Base-by-base conservation (phyloP, 2,329 filamentous ascomycete genomes). In the Drechslerella stenobrocha region DNA sequence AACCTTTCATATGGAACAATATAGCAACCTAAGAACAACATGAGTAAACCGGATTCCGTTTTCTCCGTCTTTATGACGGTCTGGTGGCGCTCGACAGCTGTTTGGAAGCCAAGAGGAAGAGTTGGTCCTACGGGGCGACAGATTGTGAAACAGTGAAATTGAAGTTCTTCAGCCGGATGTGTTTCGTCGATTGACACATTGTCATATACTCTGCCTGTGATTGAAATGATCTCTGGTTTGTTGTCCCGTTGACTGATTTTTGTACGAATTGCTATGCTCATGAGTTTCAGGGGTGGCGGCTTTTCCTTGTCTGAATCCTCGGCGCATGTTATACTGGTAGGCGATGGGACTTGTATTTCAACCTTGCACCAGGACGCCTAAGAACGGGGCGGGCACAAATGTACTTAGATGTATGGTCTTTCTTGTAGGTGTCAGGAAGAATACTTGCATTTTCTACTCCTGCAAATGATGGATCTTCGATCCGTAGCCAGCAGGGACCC, bases 401-500 rank as follows among this genome's bases (percentile, higher is more conserved):
- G 28, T 30, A 23, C 15, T 5, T 20, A 7, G 3, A 20, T 3
- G 18, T 23, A 45, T 28, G 9, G 42, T 9, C 8, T 9, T 18
- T 32, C 2, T 23, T 7, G 1, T 3, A 11, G 8, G 15, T 42
- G n/a, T 5, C 2, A 63, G 22, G 40, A 15, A 28, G 15, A 13
- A 42, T 37, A 61, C 55, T 3, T 66, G 66, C 69, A 73, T 96
- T 96, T 76, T 90, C 92, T 71, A 97, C 81, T 3, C 87, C 81
- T 15, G 83, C 82, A 75, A 95, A 96, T 75, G 96, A 86, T 26
- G 88, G 88, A 71, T 88, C 87, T 71, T 90, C 83, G 57, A 98
- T 93, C 75, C 87, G 91, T 45, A 98, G 82, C 93, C 93, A 98
- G 76, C 93, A 97, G 26, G 93, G 93, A 1, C 93, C 93, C 92